Conservation (phyloP, 169 alveolate species). For the Besnoitia besnoiti region DNA sequence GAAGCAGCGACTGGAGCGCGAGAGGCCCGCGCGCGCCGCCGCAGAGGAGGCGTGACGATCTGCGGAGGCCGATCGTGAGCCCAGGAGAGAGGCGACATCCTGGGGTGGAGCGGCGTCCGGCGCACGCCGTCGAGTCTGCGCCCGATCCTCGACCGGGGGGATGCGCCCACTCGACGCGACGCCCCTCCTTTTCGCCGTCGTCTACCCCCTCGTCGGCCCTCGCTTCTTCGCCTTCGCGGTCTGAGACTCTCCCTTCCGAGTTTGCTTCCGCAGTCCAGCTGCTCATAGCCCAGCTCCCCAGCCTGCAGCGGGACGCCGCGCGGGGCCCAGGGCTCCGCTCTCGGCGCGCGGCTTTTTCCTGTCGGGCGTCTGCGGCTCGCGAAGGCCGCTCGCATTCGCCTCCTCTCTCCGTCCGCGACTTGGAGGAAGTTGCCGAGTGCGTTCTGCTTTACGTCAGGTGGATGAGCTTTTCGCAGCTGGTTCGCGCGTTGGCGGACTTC, state of each 20-base stretch:
- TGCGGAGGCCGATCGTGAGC: too few relatives aligned
- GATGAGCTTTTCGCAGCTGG: neutral
- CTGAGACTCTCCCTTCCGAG: neutral
- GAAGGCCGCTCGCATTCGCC: too few relatives aligned
- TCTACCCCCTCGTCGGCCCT: neutral
- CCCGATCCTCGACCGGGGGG: too few relatives aligned
- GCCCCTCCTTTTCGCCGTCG: neutral
- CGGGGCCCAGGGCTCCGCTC: neutral
- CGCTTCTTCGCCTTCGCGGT: neutral
- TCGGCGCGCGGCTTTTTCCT: neutral
- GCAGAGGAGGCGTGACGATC: too few relatives aligned
- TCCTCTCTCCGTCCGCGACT: neutral
- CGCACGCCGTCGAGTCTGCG: too few relatives aligned
- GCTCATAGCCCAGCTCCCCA: neutral
- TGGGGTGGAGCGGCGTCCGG: too few relatives aligned
- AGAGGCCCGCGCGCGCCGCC: too few relatives aligned
- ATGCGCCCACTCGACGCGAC: too few relatives aligned
- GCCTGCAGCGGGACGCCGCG: neutral
- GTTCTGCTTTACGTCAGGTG: neutral
- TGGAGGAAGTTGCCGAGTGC: neutral
- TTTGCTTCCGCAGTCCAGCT: neutral
- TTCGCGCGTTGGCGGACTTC: neutral
- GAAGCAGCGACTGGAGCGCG: too few relatives aligned
- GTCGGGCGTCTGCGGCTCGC: neutral
- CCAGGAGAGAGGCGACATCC: too few relatives aligned